Conservation (phyloP, 306 rosid species). For the Casuarina cunninghamiana region DNA sequence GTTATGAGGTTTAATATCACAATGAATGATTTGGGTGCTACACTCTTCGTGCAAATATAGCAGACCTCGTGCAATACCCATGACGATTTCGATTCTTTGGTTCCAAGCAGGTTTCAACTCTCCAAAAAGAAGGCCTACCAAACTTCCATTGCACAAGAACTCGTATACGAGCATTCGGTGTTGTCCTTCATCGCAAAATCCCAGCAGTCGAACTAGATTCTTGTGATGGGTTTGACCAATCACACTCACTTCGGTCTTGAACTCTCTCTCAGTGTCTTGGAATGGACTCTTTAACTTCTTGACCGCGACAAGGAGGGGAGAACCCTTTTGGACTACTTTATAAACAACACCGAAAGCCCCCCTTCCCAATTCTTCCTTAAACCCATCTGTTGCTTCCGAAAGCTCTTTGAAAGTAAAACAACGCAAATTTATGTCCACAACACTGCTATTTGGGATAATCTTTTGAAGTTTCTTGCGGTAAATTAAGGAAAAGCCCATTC, state of each 20-base stretch:
- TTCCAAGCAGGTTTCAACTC: slow-evolving; percentile 9
- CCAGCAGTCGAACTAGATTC: slow-evolving; percentile 14
- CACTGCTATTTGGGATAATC: background rate
- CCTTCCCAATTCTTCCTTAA: slow-evolving; percentile 31
- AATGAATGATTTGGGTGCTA: background rate
- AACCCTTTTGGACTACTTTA: background rate
- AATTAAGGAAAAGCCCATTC: slow-evolving; percentile 11
- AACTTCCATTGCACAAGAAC: slow-evolving; percentile 18
- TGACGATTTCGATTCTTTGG: slow-evolving; percentile 22
- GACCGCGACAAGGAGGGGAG: slow-evolving; percentile 31
- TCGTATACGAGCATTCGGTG: slow-evolving; percentile 15
- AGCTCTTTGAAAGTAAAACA: slow-evolving; percentile 20
- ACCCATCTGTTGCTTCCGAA: slow-evolving; percentile 36
- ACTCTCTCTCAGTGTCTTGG: slow-evolving; percentile 44
- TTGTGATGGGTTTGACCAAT: background rate
- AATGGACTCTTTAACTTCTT: slow-evolving; percentile 39
- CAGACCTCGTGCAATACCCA: background rate
- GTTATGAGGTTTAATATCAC: background rate
- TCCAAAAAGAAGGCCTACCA: slow-evolving; percentile 27
- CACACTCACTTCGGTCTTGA: background rate
- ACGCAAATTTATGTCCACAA: slow-evolving; percentile 21
- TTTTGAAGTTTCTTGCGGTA: slow-evolving; percentile 18
- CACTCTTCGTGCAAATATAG: background rate
- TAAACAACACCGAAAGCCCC: slow-evolving; percentile 39
- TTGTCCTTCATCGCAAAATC: slow-evolving; percentile 14